Percentiles rank a stretch among this genome's conserved stretches.
phyloP scores from a whole-genome alignment of 352 stramenopile species.

The Globisporangium paddicum region DNA sequence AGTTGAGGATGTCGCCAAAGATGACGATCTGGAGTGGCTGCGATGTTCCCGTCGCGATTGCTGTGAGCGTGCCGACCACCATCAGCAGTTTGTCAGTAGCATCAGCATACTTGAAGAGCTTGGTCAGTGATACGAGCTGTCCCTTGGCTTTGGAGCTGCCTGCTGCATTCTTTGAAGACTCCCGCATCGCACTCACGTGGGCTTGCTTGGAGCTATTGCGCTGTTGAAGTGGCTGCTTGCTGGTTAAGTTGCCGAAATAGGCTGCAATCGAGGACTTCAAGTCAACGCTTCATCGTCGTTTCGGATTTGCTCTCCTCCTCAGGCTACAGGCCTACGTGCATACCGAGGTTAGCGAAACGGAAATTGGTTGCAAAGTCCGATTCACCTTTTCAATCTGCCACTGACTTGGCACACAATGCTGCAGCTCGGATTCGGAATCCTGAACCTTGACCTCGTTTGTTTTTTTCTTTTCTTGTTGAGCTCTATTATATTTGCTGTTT shows the following conservation, averaged over 20 bases:
- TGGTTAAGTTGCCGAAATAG: background rate
- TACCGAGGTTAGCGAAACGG: background rate
- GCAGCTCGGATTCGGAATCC: background rate
- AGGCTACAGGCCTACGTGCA: too few relatives aligned
- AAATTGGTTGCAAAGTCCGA: background rate
- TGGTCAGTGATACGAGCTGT: background rate
- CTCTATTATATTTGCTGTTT: conserved; percentile 14
- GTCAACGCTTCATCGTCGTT: background rate
- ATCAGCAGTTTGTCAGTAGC: conserved; percentile 3
- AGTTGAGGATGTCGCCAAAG: conserved; percentile 1
- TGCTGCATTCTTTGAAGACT: background rate
- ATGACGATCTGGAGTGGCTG: conserved; percentile 4
- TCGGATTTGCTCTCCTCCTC: background rate
- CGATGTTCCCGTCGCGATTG: background rate
- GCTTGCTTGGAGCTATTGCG: background rate
- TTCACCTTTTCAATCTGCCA: background rate
- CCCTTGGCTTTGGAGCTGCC: background rate
- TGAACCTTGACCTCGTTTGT: background rate
- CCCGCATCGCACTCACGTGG: background rate
- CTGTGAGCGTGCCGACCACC: background rate
- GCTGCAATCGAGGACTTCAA: background rate
- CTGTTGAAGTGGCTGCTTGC: background rate
- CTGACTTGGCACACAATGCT: background rate
- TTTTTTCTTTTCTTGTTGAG: conserved; percentile 8
- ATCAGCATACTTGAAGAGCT: conserved; percentile 6